These are phyloP conservation scores for Saccharum hybrid DNA, from an alignment of 202 grass and related monocot species.

Conservation along the genomic window DNA sequence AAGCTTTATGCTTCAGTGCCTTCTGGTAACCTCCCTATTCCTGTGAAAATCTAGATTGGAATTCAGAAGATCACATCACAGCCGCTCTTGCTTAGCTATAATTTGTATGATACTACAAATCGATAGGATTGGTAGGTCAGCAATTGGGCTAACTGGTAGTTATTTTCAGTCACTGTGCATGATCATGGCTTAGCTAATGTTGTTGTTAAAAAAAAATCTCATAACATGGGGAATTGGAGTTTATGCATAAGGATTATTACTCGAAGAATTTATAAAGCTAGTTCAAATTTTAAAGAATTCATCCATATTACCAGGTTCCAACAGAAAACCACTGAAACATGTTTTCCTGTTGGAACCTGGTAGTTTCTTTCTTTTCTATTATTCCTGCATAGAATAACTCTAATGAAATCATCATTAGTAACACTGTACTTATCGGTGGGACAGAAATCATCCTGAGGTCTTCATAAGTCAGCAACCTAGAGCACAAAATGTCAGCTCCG, in stretches of 20 bases:
- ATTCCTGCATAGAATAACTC: background rate
- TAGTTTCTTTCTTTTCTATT: constrained; percentile 9
- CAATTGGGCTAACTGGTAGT: constrained; percentile 21
- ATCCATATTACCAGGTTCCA: background rate
- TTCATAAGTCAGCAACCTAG: constrained; percentile 38
- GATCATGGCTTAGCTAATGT: background rate
- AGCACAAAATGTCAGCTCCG: constrained; percentile 58
- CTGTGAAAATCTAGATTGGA: background rate
- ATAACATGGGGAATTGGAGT: background rate
- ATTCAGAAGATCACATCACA: constrained; percentile 9
- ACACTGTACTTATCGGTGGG: constrained; percentile 26
- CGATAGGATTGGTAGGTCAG: constrained; percentile 19
- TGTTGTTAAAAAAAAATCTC: background rate
- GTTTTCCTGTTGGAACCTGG: constrained; percentile 22
- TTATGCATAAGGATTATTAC: background rate
- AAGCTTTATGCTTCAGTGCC: constrained; percentile 39
- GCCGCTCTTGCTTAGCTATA: constrained; percentile 27
- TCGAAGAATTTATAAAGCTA: background rate
- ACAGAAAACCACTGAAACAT: background rate
- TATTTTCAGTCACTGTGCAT: constrained; percentile 20
- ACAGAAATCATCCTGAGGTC: constrained; percentile 37
- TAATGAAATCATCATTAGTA: constrained; percentile 26
- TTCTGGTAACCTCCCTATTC: constrained; percentile 42
- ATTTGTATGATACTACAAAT: background rate
- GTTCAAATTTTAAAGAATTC: background rate